A percentile compares a stretch with the other conserved stretches of the same genome.
phyloP scores from a whole-genome alignment of 345 rosid genomes.

The Salix suchowensis region DNA sequence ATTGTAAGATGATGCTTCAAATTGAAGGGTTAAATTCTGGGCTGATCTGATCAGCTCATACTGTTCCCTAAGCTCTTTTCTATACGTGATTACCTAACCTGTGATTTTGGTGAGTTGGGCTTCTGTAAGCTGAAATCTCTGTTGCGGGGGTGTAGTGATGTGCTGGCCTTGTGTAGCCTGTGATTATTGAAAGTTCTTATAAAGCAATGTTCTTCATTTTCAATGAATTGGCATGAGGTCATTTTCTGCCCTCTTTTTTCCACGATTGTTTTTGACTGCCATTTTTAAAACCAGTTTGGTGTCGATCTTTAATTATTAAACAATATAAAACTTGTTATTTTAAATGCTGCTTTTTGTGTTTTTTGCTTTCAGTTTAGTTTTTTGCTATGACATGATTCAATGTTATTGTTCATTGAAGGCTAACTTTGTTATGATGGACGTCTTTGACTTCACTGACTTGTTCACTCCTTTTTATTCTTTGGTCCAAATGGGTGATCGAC shows the following conservation, averaged over 20 bases:
- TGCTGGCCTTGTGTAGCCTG: neutral
- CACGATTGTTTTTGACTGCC: neutral
- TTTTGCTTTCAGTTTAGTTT: neutral
- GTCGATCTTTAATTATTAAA: neutral
- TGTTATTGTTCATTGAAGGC: neutral
- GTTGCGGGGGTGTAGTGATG: neutral
- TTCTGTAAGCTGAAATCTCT: neutral
- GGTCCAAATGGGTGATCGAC: neutral
- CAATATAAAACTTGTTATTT: neutral
- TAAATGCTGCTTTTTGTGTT: neutral
- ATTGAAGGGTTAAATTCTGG: neutral
- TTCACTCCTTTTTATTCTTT: neutral
- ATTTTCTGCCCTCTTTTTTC: neutral
- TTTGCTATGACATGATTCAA: neutral
- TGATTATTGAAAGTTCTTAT: neutral
- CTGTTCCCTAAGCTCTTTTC: neutral
- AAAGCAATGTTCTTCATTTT: neutral
- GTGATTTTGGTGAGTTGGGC: neutral
- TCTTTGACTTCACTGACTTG: neutral
- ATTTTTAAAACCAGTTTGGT: neutral
- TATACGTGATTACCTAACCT: neutral
- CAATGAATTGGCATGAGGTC: neutral
- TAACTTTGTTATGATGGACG: neutral
- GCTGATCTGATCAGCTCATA: neutral
- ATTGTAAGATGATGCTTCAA: neutral